Base-by-base conservation (phyloP, 495 filamentous ascomycete genomes). In the Penicillium maclennaniae region DNA sequence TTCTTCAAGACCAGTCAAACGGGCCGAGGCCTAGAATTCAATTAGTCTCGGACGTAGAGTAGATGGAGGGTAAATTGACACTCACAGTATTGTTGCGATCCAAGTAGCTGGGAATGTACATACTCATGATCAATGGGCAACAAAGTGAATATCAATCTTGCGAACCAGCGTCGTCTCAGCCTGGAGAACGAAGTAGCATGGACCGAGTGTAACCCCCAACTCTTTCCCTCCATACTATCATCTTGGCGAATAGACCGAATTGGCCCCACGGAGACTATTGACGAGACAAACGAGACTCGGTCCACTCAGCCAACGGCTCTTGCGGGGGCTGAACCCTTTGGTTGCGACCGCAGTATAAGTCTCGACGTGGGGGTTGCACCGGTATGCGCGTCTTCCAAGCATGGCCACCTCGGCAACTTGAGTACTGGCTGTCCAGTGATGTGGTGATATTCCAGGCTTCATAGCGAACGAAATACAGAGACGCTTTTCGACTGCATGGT, bases 31-130 rank as follows among this genome's bases (percentile, higher is more conserved):
- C 63, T 66, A 43, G 38, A n/a, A 6, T 17, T 17, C 15, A 42
- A 43, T 53, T 14, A 54, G 40, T 27, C 6, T 19, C 26, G 42
- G 38, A 17, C 17, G 14, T n/a, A n/a, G n/a, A n/a, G n/a, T n/a
- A n/a, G n/a, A n/a, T n/a, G n/a, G n/a, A n/a, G n/a, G n/a, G 4
- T 34, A 2, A 14, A 20, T 5, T n/a, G 7, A 21, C 3, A 41
- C 69, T 42, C 8, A 65, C 79, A 47, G 79, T 81, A 44, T 83
- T 79, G 59, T 83, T 82, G 56, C 88, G 78, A 66, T 91, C 88
- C 53, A 92, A 74, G 66, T 91, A 93, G 61, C 91, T 92, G 61
- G 91, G 68, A 57, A 92, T 87, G 61, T 91, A 91, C 82, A 87
- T 87, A 51, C 87, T 55, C 50, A 86, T 79, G 36, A 86, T 65